Percentiles rank a stretch among this genome's conserved stretches.
These are phyloP conservation scores for Penicillium griseofulvum DNA, from an alignment of 2,329 filamentous ascomycete genomes.

Conservation along the genomic window DNA sequence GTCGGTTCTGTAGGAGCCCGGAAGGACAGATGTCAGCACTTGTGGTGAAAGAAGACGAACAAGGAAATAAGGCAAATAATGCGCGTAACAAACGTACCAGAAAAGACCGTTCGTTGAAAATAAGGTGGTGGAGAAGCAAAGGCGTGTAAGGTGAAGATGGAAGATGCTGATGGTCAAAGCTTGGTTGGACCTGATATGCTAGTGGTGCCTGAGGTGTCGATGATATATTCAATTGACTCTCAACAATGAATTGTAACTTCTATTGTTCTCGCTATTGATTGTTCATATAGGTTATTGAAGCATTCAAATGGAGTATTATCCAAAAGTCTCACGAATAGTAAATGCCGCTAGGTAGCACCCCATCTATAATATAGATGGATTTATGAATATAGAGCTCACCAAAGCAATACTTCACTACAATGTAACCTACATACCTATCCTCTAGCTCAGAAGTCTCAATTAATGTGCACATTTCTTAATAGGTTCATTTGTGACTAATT, in stretches of 20 bases:
- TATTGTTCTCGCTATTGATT: neutral
- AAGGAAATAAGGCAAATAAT: neutral
- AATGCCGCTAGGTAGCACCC: neutral
- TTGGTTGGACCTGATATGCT: slow-evolving; percentile 14
- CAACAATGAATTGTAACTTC: neutral
- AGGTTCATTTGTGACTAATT: neutral
- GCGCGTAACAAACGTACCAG: slow-evolving; percentile 16
- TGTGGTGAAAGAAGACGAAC: neutral
- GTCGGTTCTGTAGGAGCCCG: slow-evolving; percentile 16
- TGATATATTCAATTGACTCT: neutral
- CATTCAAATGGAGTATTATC: neutral
- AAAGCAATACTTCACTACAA: neutral
- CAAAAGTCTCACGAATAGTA: neutral
- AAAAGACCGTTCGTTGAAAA: slow-evolving; percentile 4
- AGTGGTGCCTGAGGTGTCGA: slow-evolving; percentile 19
- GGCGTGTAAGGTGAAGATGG: slow-evolving; percentile 15
- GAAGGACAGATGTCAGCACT: slow-evolving; percentile 14
- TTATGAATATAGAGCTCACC: neutral
- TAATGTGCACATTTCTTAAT: no score
- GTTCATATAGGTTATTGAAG: neutral
- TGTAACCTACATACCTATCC: neutral
- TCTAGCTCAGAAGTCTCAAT: no score
- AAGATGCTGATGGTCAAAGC: slow-evolving; percentile 19
- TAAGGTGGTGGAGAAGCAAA: slow-evolving; percentile 1
- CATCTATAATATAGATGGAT: neutral